Evolutionary conservation across 1,139 yeast species (phyloP).

Genomic region (Chernovozyma sophiae-reginae): DNA sequence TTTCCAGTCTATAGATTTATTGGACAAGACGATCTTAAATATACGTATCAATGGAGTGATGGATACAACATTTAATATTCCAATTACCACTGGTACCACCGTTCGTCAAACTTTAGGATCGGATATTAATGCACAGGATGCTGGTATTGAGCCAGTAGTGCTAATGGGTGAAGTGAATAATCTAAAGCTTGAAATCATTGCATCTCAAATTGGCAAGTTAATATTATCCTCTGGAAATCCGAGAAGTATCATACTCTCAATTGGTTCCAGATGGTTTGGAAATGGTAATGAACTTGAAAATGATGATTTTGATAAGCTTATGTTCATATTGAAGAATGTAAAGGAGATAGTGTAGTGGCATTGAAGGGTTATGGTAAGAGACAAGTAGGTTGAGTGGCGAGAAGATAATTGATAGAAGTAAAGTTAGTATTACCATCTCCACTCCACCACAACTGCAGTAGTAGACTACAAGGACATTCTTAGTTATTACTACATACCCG

Average conservation of each 20-base stretch:
- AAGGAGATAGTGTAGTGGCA: conserved; percentile 17
- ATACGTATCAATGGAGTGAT: conserved; percentile 35
- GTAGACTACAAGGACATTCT: too few species aligned
- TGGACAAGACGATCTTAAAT: conserved; percentile 33
- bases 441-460: too few species aligned
- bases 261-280: conserved; percentile 45
- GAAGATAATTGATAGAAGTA: too few species aligned
- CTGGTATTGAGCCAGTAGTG: conserved; percentile 36
- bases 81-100: conserved; percentile 32
- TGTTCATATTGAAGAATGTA: conserved; percentile 36
- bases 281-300: conserved; percentile 28
- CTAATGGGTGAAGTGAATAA: conserved; percentile 40
- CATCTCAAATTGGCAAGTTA: conserved; percentile 42
- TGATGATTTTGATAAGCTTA: conserved; percentile 38
- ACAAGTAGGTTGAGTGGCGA: too few species aligned
- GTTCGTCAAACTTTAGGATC: conserved; percentile 9
- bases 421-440: too few species aligned
- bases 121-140: conserved; percentile 12
- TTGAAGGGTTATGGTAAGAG: too few species aligned
- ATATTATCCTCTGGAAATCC: conserved; percentile 23
- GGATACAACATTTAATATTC: conserved; percentile 41
- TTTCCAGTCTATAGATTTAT: conserved; percentile 36
- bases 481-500: too few species aligned
- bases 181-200: conserved; percentile 38
- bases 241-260: conserved; percentile 32